Base-by-base conservation (phyloP, 1,284 basidiomycete species). In the Trichosporon sp. region DNA sequence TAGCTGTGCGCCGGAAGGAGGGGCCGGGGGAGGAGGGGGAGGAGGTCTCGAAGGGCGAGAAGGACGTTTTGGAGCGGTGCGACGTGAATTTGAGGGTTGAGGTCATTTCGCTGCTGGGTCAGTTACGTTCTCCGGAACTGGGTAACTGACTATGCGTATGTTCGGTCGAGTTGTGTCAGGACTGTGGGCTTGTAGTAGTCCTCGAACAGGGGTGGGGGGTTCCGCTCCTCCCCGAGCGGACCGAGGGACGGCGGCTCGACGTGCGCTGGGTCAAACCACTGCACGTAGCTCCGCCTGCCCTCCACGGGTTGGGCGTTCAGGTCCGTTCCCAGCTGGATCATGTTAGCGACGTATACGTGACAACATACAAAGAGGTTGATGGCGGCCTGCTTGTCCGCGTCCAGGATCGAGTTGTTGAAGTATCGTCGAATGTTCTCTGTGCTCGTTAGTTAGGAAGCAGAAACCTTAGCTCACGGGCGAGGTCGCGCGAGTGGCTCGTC, bases 401-500 rank as follows among this genome's bases (percentile, higher is more conserved):
- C 95, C 2, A 95, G 88, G 54, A 99, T 88, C 3, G 93, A 95
- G 79, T 99, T 99, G 4, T 96, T 92, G 80, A 98, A 99, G 82
- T 97, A 98, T 19, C 97, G 89, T 68, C 94, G 88, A 69, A 99
- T 91, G 76, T 97, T 98, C 84, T 98, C 82, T 79, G 73, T n/a
- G 43, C 31, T 8, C 7, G 69, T 69, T 46, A 76, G 65, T 35
- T 51, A 16, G 31, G 0, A 6, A 1, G 8, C 38, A 7, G 4
- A 12, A 1, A n/a, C n/a, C n/a, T n/a, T 2, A 48, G 65, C 78
- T 74, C 70, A 79, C 81, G 96, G 68, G 99, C 93, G 77, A 98
- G 93, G 81, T 99, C 96, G 32, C 97, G 88, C 2, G 96, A 98
- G 83, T 98, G 97, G 77, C 93, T 96, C 77, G 94, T 96, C 96